These are phyloP conservation scores for Margaritispora aquatica DNA, from an alignment of 495 filamentous ascomycete genomes.

Conservation along the genomic window DNA sequence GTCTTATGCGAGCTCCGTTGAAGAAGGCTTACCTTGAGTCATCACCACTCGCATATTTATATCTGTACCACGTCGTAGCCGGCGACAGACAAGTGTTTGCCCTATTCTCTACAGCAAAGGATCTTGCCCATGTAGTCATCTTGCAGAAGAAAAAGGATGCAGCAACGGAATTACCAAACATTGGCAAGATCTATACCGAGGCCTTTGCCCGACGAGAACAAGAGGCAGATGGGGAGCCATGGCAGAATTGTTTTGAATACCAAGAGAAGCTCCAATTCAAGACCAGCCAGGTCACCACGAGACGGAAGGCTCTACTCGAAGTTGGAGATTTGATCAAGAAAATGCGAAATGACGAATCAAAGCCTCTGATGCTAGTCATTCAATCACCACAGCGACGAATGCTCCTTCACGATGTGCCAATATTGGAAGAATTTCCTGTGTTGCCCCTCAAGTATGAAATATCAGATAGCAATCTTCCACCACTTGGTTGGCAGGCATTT, in stretches of 20 bases:
- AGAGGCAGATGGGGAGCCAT: conserved; percentile 57
- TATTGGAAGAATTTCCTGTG: conserved; percentile 77
- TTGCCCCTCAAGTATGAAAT: conserved; percentile 74
- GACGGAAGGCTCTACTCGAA: conserved; percentile 81
- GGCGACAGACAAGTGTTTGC: conserved; percentile 92
- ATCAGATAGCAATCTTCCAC: conserved; percentile 79
- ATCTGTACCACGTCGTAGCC: conserved; percentile 84
- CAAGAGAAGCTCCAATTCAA: conserved; percentile 84
- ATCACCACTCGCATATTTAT: conserved; percentile 69
- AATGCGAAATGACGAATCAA: conserved; percentile 74
- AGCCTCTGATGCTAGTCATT: conserved; percentile 75
- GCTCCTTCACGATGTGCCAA: conserved; percentile 77
- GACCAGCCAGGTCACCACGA: conserved; percentile 78
- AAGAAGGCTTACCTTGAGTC: conserved; percentile 67
- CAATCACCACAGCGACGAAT: conserved; percentile 81
- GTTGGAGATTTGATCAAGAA: conserved; percentile 81
- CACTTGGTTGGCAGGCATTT: conserved; percentile 90
- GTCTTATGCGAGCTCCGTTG: conserved; percentile 58
- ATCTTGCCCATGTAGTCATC: conserved; percentile 78
- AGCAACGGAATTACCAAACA: conserved; percentile 77
- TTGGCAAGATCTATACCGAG: conserved; percentile 87
- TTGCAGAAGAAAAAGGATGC: conserved; percentile 68
- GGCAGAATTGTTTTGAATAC: conserved; percentile 79
- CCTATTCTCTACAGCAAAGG: conserved; percentile 76
- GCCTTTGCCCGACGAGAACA: conserved; percentile 56